Evolutionary conservation across 177 flowering plant species (phyloP).

Genomic region (Vitis hybrid): DNA sequence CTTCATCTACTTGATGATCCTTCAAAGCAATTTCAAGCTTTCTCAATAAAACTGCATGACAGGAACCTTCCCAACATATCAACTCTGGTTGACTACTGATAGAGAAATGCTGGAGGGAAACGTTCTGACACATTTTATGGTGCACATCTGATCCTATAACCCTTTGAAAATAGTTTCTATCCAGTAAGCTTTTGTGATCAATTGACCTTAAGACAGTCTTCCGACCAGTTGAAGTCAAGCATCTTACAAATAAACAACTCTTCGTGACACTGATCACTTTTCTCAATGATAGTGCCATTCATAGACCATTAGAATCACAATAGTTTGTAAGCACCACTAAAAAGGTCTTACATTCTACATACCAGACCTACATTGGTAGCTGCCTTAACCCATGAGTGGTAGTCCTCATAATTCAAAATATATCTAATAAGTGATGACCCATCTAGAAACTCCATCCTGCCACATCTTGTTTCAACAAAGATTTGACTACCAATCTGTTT

Average conservation of each 20-base stretch:
- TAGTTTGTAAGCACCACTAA: no score
- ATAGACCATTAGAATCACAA: neutral
- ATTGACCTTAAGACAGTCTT: neutral
- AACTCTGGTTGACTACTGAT: slow-evolving; percentile 14
- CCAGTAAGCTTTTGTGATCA: neutral
- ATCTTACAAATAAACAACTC: neutral
- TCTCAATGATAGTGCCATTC: slow-evolving; percentile 13
- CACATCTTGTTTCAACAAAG: no score
- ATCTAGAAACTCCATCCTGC: no score
- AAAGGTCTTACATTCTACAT: no score
- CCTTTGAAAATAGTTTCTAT: neutral
- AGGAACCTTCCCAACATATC: slow-evolving; percentile 37
- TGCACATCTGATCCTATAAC: neutral
- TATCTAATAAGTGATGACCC: no score
- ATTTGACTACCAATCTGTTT: no score
- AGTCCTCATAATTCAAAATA: no score
- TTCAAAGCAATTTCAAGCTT: slow-evolving; percentile 55
- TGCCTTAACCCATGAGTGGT: no score
- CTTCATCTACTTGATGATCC: slow-evolving; percentile 49
- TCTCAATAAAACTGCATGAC: slow-evolving; percentile 34
- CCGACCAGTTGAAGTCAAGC: neutral
- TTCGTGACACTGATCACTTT: slow-evolving; percentile 4
- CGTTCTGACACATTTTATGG: neutral
- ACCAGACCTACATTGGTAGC: no score
- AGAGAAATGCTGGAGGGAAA: slow-evolving; percentile 15